A percentile compares a stretch with the other conserved stretches of the same genome.
Conservation (phyloP, 805 yeast species). For the Lipomyces kockii region DNA sequence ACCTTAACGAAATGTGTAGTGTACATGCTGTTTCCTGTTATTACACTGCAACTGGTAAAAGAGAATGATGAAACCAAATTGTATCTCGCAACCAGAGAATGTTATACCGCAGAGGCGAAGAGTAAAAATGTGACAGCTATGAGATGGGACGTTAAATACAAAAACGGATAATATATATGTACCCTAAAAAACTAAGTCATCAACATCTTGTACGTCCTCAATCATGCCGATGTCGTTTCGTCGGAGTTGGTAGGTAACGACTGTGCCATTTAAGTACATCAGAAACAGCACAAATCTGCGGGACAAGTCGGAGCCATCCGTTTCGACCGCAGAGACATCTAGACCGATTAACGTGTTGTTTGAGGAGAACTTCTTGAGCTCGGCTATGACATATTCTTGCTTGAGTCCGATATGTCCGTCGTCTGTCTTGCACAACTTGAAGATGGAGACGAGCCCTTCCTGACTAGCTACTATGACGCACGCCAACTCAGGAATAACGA, state of each 20-base stretch:
- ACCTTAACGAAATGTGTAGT: not conserved
- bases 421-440: slow-evolving; percentile 25
- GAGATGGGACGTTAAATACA: no score
- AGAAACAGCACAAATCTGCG: slow-evolving; percentile 24
- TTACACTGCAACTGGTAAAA: not conserved
- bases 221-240: not conserved
- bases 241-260: slow-evolving; percentile 23
- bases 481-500: slow-evolving; percentile 23
- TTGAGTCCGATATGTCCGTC: slow-evolving; percentile 22
- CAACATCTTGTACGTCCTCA: slow-evolving; percentile 14
- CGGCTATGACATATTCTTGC: slow-evolving; percentile 27
- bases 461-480: slow-evolving; percentile 26
- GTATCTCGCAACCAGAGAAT: not conserved
- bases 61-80: not conserved
- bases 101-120: not conserved
- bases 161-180: no score
- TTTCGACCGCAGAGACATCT: slow-evolving; percentile 1
- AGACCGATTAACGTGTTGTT: slow-evolving; percentile 25
- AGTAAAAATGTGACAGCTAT: not conserved
- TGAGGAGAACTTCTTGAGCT: not conserved
- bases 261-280: slow-evolving; percentile 23
- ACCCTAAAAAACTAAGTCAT: slow-evolving; percentile 14
- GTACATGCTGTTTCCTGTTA: not conserved
- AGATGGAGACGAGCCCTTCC: slow-evolving; percentile 26
- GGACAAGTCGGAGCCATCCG: not conserved